A percentile compares a stretch with the other conserved stretches of the same genome.
Conservation (phyloP, 495 filamentous ascomycete genomes). For the Darksidea phi region DNA sequence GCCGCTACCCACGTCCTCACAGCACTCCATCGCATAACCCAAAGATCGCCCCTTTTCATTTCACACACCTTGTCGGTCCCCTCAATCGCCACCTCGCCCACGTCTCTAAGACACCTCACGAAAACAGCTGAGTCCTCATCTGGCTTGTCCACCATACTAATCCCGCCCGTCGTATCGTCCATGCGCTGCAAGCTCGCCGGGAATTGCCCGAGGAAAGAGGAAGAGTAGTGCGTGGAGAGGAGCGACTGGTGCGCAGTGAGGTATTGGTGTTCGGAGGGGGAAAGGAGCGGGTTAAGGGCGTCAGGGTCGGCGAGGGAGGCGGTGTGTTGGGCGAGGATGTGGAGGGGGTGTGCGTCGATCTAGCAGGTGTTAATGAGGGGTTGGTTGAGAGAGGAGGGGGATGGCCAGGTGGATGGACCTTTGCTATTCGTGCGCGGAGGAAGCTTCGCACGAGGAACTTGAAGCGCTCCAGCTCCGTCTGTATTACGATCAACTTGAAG, state of each 20-base stretch:
- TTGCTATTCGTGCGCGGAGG: constrained; percentile 79
- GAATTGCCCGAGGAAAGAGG: constrained; percentile 78
- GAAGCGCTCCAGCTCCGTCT: constrained; percentile 91
- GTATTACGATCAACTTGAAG: constrained; percentile 88
- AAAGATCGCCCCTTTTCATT: constrained; percentile 77
- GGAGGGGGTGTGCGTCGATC: constrained; percentile 68
- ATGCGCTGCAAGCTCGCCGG: constrained; percentile 71
- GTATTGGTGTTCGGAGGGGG: constrained; percentile 71
- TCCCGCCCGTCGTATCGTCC: constrained; percentile 85
- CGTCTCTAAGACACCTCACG: constrained; percentile 65
- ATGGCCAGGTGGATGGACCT: constrained; percentile 47
- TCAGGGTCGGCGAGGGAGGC: constrained; percentile 22
- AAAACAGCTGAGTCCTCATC: constrained; percentile 83
- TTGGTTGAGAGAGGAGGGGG: constrained; percentile 8
- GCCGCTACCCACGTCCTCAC: constrained; percentile 67
- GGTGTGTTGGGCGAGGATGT: constrained; percentile 49
- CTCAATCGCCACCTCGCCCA: constrained; percentile 56
- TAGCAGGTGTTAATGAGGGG: constrained; percentile 49
- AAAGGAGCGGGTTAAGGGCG: constrained; percentile 52
- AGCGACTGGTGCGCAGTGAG: constrained; percentile 77
- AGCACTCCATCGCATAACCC: constrained; percentile 83
- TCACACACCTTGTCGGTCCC: constrained; percentile 57
- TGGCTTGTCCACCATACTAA: constrained; percentile 87
- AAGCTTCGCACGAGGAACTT: constrained; percentile 88
- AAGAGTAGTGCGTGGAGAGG: constrained; percentile 75